Evolutionary conservation across 352 stramenopile species (phyloP).

Genomic region (Phytophthora chlamydospora): DNA sequence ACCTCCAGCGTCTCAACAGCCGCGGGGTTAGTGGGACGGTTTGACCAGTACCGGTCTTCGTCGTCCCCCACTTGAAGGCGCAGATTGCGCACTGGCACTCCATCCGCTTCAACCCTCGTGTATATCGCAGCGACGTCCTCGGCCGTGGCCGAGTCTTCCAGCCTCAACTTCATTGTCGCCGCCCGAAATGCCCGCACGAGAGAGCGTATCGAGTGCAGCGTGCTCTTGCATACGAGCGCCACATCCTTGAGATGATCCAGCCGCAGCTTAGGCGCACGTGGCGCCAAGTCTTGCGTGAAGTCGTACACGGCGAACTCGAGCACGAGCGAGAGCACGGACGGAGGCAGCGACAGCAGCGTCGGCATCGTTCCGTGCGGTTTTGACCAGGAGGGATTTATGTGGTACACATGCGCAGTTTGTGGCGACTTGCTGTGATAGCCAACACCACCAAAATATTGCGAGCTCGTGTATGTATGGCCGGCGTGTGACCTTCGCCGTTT

Average conservation of each 20-base stretch:
- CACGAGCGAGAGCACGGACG: constrained; percentile 12
- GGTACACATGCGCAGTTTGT: too few species aligned
- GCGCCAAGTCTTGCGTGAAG: constrained; percentile 26
- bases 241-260: constrained; percentile 2
- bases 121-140: too few species aligned
- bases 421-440: too few species aligned
- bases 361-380: too few species aligned
- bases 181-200: constrained; percentile 10
- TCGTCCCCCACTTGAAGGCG: not conserved
- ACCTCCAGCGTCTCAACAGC: constrained; percentile 25
- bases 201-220: constrained; percentile 7
- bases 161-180: constrained; percentile 6
- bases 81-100: constrained; percentile 4
- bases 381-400: too few species aligned
- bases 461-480: too few species aligned
- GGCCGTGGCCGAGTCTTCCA: not conserved
- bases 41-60: not conserved
- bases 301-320: constrained; percentile 26
- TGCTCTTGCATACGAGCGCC: constrained; percentile 13
- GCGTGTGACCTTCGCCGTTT: too few species aligned
- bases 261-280: constrained; percentile 9
- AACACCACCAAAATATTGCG: too few species aligned
- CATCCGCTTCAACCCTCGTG: too few species aligned
- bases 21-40: too few species aligned
- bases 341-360: constrained; percentile 3